Base-by-base conservation (phyloP, 2,329 filamentous ascomycete species). In the Ascochyta koolunga region DNA sequence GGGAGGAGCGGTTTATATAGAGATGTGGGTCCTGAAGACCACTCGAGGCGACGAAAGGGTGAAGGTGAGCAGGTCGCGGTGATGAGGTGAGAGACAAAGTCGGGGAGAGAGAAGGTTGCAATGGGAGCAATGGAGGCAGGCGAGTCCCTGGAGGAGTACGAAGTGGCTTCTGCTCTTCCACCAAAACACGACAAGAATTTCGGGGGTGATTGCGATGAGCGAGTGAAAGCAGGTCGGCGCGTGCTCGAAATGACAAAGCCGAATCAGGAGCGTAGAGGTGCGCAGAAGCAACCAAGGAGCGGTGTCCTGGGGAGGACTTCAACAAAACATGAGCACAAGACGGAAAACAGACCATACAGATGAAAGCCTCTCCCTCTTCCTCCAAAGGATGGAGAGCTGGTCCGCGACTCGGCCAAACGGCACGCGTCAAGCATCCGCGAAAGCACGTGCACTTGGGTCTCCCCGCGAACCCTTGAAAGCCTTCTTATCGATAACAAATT, bases 401-500 rank as follows among this genome's bases (percentile, higher is more conserved):
- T 13, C 9, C 45, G 47, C 38, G 45, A 37, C 36, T 37, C 32
- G 37, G 52, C 32, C 37, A 47, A 46, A 46, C 37, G 43, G 39
- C 33, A 43, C 49, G 44, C 49, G 47, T 45, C 33, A 18, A 16
- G 54, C 42, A 45, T 21, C 39, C 62, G 61, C 64, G 59, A 54
- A 54, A 49, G 56, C 62, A 67, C 62, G 55, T 63, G 59, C 48
- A 21, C 31, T 11, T 24, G 22, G n/a, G n/a, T n/a, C n/a, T 41
- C 40, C 41, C 35, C 45, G 41, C 40, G 39, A 44, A 42, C 48
- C 59, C 57, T 57, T 31, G 48, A 33, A 48, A 7, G 42, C 48
- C 49, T 36, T 37, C 46, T 60, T 65, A 65, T 67, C 64, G 59
- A 64, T 66, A 66, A 58, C 35, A 38, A 38, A 69, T 56, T 62